Evolutionary conservation across 1,139 yeast genomes (phyloP), one percentile per base, ranked within the genome.

Genomic region (Zygosaccharomyces pseudobailii): DNA sequence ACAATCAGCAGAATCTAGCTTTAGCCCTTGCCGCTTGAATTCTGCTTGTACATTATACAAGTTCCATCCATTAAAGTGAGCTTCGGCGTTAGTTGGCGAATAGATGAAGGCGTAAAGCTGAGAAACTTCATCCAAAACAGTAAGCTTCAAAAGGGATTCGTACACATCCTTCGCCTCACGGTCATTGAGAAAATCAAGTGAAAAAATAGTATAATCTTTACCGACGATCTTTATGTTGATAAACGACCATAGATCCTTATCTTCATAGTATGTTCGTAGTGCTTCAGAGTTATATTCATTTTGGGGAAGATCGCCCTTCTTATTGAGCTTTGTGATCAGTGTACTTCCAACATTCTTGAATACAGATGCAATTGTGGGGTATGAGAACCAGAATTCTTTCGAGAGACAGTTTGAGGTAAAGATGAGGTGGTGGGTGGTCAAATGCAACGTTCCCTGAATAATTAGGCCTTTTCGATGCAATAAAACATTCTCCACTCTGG

Each of bases 351-450:
- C 55, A 27, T 82, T 74, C 54, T 84, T 80, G 53, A 78, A 78
- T 2, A 87, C 81, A 47, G 76, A 71, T 40, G 82, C 85, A 40
- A 90, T 83, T 56, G 90, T 80, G 0, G 97, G 97, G 66, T 90
- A 92, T 51, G 96, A 86, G 31, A 89, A 77, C 98, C 98, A 92
- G 21, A 88, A 78, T 63, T 92, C 97, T 50, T 82, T 70, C 32
- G 71, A 69, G 27, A 65, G 66, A 45, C 53, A 56, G n/a, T 53
- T 55, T 43, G 55, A 73, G 47, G 77, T 78, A 66, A 90, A 90
- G 22, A 92, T 92, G 61, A 92, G 72, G 70, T 92, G 98, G 65
- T 84, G 90, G 1, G 90, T 80, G 1, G 96, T 87, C 47, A 92
- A 69, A 54, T 87, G 86, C 35, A 92, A 71, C 5, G 84, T 77